Evolutionary conservation across 208 protist genomes (phyloP).

Genomic region (Vickermania spadyakhi): DNA sequence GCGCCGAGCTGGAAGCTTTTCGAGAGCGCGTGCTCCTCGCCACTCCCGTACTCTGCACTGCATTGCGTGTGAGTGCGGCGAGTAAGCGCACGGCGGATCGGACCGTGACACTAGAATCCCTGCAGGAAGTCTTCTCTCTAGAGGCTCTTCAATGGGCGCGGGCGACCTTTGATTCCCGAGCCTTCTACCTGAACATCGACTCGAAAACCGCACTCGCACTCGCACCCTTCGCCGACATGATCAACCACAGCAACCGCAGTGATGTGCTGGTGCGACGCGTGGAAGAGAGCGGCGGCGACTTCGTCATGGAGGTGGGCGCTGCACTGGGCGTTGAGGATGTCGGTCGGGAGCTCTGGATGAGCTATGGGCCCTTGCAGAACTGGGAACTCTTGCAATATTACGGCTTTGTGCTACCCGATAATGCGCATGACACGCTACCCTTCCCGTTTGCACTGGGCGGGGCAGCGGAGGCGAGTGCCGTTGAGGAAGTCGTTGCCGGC

Average conservation of each 20-base stretch:
- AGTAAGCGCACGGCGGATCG: neutral
- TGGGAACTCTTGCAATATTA: slow-evolving; percentile 89
- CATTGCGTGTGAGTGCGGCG: slow-evolving; percentile 4
- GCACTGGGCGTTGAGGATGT: slow-evolving; percentile 28
- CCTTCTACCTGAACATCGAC: slow-evolving; percentile 85
- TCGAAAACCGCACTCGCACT: slow-evolving; percentile 50
- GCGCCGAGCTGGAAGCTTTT: slow-evolving; percentile 34
- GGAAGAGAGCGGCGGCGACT: slow-evolving; percentile 50
- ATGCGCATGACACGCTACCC: slow-evolving; percentile 75
- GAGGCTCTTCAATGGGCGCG: slow-evolving; percentile 69
- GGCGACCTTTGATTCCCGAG: slow-evolving; percentile 83
- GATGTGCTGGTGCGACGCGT: slow-evolving; percentile 76
- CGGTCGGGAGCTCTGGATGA: slow-evolving; percentile 85
- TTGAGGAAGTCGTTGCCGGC: slow-evolving; percentile 3
- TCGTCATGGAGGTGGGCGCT: slow-evolving; percentile 75
- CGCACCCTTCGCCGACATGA: slow-evolving; percentile 82
- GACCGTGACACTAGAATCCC: slow-evolving; percentile 3
- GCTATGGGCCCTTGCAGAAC: slow-evolving; percentile 90
- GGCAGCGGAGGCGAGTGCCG: neutral
- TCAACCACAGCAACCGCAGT: slow-evolving; percentile 77
- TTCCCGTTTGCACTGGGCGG: slow-evolving; percentile 47
- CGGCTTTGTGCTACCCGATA: slow-evolving; percentile 80
- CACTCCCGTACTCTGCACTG: slow-evolving; percentile 25
- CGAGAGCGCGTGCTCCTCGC: slow-evolving; percentile 25
- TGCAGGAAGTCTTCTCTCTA: slow-evolving; percentile 27